Evolutionary conservation across 768 basidiomycete genomes (phyloP), one percentile per base, ranked within the genome.

Genomic region (Trametes cinnabarina): DNA sequence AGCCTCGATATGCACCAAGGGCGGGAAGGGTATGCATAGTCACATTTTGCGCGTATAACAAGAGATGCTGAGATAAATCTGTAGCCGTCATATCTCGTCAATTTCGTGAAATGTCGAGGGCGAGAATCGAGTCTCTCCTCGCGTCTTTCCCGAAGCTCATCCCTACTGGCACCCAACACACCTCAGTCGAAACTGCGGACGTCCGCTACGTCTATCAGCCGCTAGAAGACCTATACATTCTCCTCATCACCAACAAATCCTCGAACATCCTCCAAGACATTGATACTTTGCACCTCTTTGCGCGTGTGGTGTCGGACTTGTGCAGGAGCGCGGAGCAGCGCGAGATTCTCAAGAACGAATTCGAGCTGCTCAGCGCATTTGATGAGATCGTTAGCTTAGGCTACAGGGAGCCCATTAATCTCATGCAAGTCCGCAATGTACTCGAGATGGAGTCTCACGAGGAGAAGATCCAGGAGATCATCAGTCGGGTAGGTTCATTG

Each of bases 181-280:
- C 95, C 3, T 92, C 93, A n/a, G 90, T 96, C 66, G 95, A 92
- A 79, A 97, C 93, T 0, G 74, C 90, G 37, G 94, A 99, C 73
- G 94, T 96, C 49, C 90, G 94, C 65, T 98, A 94, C 70, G 94
- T 98, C 61, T 98, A 96, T 73, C 94, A 97, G 68, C 94, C 94
- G 0, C 82, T 98, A 44, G 94, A 97, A 72, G 94, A 98, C 71
- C 85, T 98, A 23, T 98, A 98, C 74, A 96, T 98, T 59, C 81
- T 98, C 64, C 82, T 98, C 63, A 95, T 98, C 74, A 98, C 96
- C 53, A 98, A 98, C 77, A 98, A 97, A 73, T 92, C 93, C 8
- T 94, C 92, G n/a, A 99, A 99, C 69, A 98, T 98, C 67, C 78
- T 99, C 37, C 97, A 97, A 77, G 97, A 98, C 72, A 96, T 98